Base-by-base conservation (phyloP, 805 yeast species). In the Kazachstania kunashirensis region DNA sequence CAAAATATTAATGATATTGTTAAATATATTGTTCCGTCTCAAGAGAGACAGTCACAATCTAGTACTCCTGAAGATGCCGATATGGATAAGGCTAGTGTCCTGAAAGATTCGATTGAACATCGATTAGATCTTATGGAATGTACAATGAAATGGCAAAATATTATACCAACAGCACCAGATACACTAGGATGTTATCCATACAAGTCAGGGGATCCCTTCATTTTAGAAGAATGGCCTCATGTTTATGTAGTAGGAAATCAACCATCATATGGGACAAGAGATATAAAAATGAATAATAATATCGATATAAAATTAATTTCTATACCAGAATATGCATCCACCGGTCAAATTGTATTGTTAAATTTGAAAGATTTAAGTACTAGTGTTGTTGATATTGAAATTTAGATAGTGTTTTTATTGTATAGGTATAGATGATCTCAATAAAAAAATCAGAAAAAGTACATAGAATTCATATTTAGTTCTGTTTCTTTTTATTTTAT, bases 121-220 rank as follows among this genome's bases (percentile, higher is more conserved):
- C 59, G 81, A 38, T 47, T 73, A 13, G 68, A 70, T 15, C 60
- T 79, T 48, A 67, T 89, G 63, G 82, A 78, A 47, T 67, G 75
- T 12, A 80, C 84, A 0, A 52, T 92, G 25, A 61, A 65, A 31
- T 88, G 96, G 95, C 89, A 86, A 50, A 84, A 84, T 51, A 66
- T 84, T 17, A 77, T 84, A 1, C 98, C 98, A 2, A 86, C 96
- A 0, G 94, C 96, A 1, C 98, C 98, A 0, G 97, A 92, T 52
- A 92, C 98, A 0, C 61, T 92, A 29, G 81, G 88, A 70, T 78
- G 94, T 46, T 86, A 84, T 49, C 96, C 98, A 1, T 88, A 69
- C 50, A 70, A 71, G 9, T 73, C 75, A 18, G 49, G 53, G 2
- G 97, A 92, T 57, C 97, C 97, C 3, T 85, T 89, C 56, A 65